Base-by-base conservation (phyloP, 495 filamentous ascomycete species). In the Corynascus novoguineensis region DNA sequence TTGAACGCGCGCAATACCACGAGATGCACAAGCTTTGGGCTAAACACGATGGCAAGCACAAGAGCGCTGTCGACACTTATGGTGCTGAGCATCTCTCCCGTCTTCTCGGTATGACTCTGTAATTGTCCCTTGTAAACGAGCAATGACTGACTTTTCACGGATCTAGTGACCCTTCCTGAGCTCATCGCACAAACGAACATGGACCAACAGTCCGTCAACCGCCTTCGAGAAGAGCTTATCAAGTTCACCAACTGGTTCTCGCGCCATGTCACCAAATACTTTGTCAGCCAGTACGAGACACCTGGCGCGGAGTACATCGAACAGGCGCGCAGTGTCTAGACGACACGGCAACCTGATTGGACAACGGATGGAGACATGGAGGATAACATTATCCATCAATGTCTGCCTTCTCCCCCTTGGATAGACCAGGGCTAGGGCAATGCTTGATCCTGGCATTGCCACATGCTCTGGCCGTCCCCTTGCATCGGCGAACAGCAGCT, bases 171-270 rank as follows among this genome's bases (percentile, higher is more conserved):
- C 8, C 83, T 98, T 60, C 93, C 95, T 0, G 93, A 98, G 69
- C 82, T 97, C 27, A 83, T 98, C 60, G 91, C 90, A 17, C 92
- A 97, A 68, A 98, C 93, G 29, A 96, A 96, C 71, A 96, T 98
- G 93, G 93, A 97, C 66, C 75, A 83, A 25, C 90, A 92, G 69
- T 89, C 88, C 9, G 88, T 93, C 48, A 87, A 84, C 59, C 86
- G 89, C 35, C 81, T 97, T 11, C 86, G 89, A 11, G 90, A 96
- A 59, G 93, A 98, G 63, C 76, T 97, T 17, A 77, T 80, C 37
- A 89, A 87, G 71, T 80, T 98, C 61, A 86, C 86, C 5, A 74
- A 80, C 35, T 98, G 89, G 87, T 74, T 98, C 56, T 80, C 83
- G 22, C 85, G 84, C 55, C 83, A 95, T 64, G 81, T 80, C 0